Evolutionary conservation across 305 asterid genomes (phyloP).

Genomic region (Fraxinus sp.): DNA sequence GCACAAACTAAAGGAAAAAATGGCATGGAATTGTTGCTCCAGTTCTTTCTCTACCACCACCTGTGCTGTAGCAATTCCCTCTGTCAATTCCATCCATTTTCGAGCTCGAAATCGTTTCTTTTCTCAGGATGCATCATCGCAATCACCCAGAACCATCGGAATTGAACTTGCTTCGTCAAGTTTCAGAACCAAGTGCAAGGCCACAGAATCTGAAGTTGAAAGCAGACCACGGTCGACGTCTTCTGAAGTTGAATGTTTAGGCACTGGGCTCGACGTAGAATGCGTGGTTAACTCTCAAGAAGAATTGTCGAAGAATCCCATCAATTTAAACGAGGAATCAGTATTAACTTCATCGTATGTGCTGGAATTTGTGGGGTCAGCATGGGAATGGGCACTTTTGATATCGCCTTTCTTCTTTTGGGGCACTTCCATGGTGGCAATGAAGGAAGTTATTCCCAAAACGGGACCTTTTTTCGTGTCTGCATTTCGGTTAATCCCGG

Average conservation of each 20-base stretch:
- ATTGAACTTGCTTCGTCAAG: slow-evolving; percentile 16
- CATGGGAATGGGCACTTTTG: slow-evolving; percentile 69
- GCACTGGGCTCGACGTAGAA: slow-evolving; percentile 66
- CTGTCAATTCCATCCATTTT: slow-evolving; percentile 29
- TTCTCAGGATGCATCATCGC: slow-evolving; percentile 16
- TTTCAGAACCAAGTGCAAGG: slow-evolving; percentile 38
- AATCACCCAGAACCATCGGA: slow-evolving; percentile 12
- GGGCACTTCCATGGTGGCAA: slow-evolving; percentile 99
- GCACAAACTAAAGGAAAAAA: slow-evolving; percentile 1
- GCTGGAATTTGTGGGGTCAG: slow-evolving; percentile 34
- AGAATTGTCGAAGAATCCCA: slow-evolving; percentile 31
- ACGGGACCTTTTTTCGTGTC: slow-evolving; percentile 83
- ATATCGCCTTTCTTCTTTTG: slow-evolving; percentile 95
- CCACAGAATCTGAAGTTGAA: slow-evolving; percentile 45
- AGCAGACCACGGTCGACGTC: slow-evolving; percentile 31
- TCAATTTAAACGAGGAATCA: slow-evolving; percentile 29
- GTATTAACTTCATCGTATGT: slow-evolving; percentile 21
- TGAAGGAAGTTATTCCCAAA: slow-evolving; percentile 90
- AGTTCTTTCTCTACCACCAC: slow-evolving; percentile 31
- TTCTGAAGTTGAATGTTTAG: slow-evolving; percentile 52
- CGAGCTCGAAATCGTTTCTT: slow-evolving; percentile 20
- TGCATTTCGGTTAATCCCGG: slow-evolving; percentile 80
- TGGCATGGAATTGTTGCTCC: slow-evolving; percentile 45
- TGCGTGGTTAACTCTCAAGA: slow-evolving; percentile 44
- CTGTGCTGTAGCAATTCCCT: slow-evolving; percentile 18